Conservation (phyloP, 2,329 filamentous ascomycete genomes). For the Chrysoporthe deuterocubensis region DNA sequence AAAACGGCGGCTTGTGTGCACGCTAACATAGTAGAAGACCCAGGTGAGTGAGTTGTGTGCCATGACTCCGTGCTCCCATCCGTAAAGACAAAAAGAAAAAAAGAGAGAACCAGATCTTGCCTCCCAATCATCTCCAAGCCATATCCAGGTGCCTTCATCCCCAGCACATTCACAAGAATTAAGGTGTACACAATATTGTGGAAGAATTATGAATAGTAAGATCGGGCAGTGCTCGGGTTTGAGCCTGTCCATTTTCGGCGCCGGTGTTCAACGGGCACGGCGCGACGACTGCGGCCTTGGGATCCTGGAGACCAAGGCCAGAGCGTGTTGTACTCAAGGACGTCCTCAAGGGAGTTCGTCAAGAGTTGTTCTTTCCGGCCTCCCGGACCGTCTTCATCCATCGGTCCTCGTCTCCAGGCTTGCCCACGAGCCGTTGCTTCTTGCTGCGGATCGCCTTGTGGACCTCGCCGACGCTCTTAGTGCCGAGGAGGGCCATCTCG, state of each 20-base stretch:
- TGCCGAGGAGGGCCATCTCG: conserved; percentile 56
- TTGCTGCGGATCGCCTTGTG: conserved; percentile 42
- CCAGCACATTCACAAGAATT: conserved; percentile 18
- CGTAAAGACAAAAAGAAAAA: neutral
- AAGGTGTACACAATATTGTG: conserved; percentile 28
- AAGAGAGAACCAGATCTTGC: neutral
- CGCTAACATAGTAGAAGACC: conserved; percentile 5
- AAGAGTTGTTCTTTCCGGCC: conserved; percentile 40
- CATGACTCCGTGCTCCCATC: conserved; percentile 6
- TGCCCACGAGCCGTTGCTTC: conserved; percentile 43
- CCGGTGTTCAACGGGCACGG: neutral
- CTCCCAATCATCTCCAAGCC: conserved; percentile 27
- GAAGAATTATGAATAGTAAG: conserved; percentile 19
- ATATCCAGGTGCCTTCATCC: conserved; percentile 10
- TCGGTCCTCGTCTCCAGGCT: conserved; percentile 53
- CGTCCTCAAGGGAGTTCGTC: neutral
- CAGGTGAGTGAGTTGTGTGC: neutral
- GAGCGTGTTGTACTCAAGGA: neutral
- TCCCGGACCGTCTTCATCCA: conserved; percentile 48
- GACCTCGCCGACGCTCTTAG: conserved; percentile 50
- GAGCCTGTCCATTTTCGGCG: neutral
- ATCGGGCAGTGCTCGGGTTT: neutral
- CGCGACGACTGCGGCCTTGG: neutral
- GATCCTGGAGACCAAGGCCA: neutral
- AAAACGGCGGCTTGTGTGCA: neutral